Evolutionary conservation across 257 asterid species (phyloP).

Genomic region (Capsicum rhomboideum): DNA sequence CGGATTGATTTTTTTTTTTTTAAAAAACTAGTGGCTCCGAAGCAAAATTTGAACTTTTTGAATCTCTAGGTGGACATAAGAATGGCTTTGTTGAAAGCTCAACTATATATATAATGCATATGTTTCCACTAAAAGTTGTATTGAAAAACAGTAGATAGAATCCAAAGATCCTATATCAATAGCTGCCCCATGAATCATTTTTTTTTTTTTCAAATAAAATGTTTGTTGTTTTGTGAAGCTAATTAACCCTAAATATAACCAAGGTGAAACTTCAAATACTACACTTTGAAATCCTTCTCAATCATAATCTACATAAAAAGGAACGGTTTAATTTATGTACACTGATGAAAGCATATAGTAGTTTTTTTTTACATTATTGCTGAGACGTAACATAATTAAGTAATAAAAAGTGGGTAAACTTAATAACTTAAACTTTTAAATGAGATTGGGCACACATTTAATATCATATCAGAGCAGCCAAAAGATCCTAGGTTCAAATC

Average conservation of each 20-base stretch:
- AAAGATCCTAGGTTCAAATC: background rate
- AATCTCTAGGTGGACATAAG: background rate
- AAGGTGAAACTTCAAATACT: background rate
- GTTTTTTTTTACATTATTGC: background rate
- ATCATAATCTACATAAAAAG: background rate
- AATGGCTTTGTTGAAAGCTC: background rate
- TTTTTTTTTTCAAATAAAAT: background rate
- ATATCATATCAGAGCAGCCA: background rate
- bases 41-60: background rate
- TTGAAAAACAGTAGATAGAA: background rate
- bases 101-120: too few relatives aligned
- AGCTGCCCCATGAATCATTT: background rate
- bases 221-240: background rate
- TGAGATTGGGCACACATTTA: background rate
- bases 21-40: too few relatives aligned
- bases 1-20: too few relatives aligned
- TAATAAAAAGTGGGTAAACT: background rate
- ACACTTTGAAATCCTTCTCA: background rate
- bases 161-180: background rate
- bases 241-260: background rate
- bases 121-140: background rate
- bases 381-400: background rate
- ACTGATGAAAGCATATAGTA: too few relatives aligned
- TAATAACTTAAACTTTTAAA: background rate
- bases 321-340: background rate